Evolutionary conservation across 345 rosid genomes (phyloP), one percentile per base, ranked within the genome.

Genomic region (Gossypium australe): DNA sequence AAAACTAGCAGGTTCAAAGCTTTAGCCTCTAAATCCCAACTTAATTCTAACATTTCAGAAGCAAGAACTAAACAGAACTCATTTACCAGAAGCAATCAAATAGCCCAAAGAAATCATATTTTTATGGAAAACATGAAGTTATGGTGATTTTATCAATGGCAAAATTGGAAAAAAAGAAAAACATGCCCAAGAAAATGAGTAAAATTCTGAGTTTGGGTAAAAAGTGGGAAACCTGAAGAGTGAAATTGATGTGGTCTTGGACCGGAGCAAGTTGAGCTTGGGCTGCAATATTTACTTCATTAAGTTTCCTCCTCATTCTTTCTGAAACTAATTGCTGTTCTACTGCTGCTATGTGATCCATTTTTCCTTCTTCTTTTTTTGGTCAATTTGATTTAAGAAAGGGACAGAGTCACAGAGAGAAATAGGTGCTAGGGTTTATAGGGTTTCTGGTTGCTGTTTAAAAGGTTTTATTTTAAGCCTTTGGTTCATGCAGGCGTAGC

Each of bases 231-330:
- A 88, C 98, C 89, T 94, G 98, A 76, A 94, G 95, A 25, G 92
- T 92, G 89, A 88, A 94, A 79, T 88, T 89, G 84, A 94, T 83
- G 75, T 94, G 97, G 75, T 94, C 94, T 82, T 92, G 94, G 11
- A 94, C 76, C 7, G 92, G 89, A 48, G 89, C 70, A 71, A 94
- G 97, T 11, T 90, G 94, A 74, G 87, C 47, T 74, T 92, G 92
- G 14, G 94, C 94, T 20, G 94, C 86, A 2, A 66, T 67, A 78
- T 92, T 90, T 14, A 94, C 97, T 69, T 94, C 85, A 61, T 84
- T 80, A 3, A 92, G 87, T 77, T 84, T 92, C 79, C 79, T 80
- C 71, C 89, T 86, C 79, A 92, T 75, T 72, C 94, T 89, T 55
- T 90, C 93, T 43, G 91, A 84, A 17, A 84, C 87, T 64, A 84